Evolutionary conservation across 2,329 filamentous ascomycete genomes (phyloP).

Genomic region (Monosporascus sp.): DNA sequence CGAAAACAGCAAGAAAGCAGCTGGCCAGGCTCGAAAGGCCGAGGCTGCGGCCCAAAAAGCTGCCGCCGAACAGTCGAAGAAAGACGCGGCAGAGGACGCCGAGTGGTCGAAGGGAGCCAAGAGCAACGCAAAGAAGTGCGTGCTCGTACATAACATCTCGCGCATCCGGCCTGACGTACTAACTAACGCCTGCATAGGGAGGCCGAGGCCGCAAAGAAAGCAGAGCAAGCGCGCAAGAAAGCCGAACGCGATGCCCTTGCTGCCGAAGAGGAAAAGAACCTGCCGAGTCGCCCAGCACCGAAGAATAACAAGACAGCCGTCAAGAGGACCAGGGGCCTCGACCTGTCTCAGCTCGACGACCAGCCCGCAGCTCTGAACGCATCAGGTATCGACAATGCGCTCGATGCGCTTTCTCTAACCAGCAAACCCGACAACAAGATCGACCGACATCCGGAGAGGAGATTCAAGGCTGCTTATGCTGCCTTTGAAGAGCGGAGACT

Average conservation of each 20-base stretch:
- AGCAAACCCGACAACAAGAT: constrained; percentile 59
- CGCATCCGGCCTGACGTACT: not conserved
- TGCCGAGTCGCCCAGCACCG: constrained; percentile 52
- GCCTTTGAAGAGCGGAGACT: constrained; percentile 78
- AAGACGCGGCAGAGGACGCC: constrained; percentile 61
- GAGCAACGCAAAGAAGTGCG: constrained; percentile 80
- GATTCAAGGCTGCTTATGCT: constrained; percentile 81
- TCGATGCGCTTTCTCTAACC: constrained; percentile 75
- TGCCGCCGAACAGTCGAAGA: constrained; percentile 63
- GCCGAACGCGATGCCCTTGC: constrained; percentile 82
- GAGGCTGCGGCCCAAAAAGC: constrained; percentile 79
- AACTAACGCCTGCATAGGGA: constrained; percentile 51
- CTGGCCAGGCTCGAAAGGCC: constrained; percentile 88
- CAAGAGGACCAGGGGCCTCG: constrained; percentile 68
- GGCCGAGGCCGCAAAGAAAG: constrained; percentile 77
- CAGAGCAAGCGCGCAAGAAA: constrained; percentile 80
- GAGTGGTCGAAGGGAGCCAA: constrained; percentile 88
- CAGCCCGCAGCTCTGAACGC: constrained; percentile 66
- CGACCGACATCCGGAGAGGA: constrained; percentile 81
- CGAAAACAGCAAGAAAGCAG: constrained; percentile 84
- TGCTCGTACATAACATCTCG: constrained; percentile 9
- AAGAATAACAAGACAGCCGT: constrained; percentile 65
- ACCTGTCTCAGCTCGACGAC: constrained; percentile 65
- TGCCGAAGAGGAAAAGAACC: constrained; percentile 72
- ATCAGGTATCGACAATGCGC: constrained; percentile 85